Base-by-base conservation (phyloP, 441 rosid genomes). In the Mallotus repandus region DNA sequence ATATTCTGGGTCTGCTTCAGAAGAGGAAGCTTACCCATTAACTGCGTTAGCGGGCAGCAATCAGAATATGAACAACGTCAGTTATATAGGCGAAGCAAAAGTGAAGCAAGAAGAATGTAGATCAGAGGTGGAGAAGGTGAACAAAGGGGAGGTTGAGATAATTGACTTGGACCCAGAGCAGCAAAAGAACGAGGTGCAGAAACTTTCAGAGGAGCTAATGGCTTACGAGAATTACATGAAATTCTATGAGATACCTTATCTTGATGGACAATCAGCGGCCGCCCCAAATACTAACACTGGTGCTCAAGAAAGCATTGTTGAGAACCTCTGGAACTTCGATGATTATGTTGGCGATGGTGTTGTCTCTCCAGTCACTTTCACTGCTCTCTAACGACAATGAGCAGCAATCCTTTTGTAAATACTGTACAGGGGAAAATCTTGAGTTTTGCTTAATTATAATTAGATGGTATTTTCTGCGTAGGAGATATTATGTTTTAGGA, bases 151-250 rank as follows among this genome's bases (percentile, higher is more conserved):
- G 46, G 66, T 71, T 55, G 71, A 18, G 65, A 52, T 41, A 14
- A 74, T 46, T 69, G 74, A 45, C 21, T 58, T 53, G 71, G 72
- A 56, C 74, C 68, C 69, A 53, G 76, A 64, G 58, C 86, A 77
- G 71, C 87, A 76, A 70, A 81, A 83, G 55, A 80, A 68, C 57
- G 83, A 89, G 71, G 85, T 85, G 52, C 83, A 72, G 81, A 84
- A 78, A 70, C 78, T 87, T 53, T 82, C 93, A 4, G 92, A 90
- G 76, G 94, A 92, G 78, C 83, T 92, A 25, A 81, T 85, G 86
- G 95, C 87, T 4, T 92, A 81, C 50, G 95, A 92, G 77, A 81
- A 84, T 72, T 86, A 75, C 81, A 92, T 92, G 93, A 88, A 80
- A 80, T 84, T 88, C 55, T 90, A 89, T 81, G 87, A 90, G 82